A percentile compares a stretch with the other conserved stretches of the same genome.
Conservation (phyloP, 2,329 filamentous ascomycete species). For the Penicillium sp. region DNA sequence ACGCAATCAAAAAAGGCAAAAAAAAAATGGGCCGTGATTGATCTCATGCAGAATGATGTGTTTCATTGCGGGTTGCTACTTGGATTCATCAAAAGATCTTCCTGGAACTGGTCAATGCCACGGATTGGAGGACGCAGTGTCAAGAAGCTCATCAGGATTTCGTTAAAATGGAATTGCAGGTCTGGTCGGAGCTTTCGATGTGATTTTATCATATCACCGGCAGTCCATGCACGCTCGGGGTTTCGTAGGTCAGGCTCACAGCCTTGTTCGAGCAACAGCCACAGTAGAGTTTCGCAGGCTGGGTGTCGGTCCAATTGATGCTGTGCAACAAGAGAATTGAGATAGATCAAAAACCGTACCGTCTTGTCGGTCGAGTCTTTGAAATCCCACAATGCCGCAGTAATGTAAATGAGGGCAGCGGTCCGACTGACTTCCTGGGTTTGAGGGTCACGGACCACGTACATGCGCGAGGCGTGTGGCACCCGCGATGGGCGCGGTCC, state of each 20-base stretch:
- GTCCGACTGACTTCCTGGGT: conserved; percentile 39
- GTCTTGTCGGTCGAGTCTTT: conserved; percentile 31
- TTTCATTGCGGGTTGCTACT: not conserved
- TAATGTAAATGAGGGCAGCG: conserved; percentile 42
- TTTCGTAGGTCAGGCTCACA: conserved; percentile 38
- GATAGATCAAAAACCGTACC: conserved; percentile 33
- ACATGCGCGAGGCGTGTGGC: conserved; percentile 36
- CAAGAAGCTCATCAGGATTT: conserved; percentile 39
- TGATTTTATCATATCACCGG: conserved; percentile 36
- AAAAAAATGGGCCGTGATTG: not conserved
- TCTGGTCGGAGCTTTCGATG: conserved; percentile 38
- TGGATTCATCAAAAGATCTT: conserved; percentile 21
- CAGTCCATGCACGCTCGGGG: conserved; percentile 38
- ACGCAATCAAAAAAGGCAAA: not conserved
- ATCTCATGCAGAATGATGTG: not conserved
- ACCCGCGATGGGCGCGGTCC: conserved; percentile 42
- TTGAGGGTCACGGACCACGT: conserved; percentile 34
- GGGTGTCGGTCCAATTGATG: conserved; percentile 36
- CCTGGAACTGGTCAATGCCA: conserved; percentile 35
- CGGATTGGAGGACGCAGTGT: conserved; percentile 34
- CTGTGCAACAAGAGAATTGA: conserved; percentile 25
- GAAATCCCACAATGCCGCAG: conserved; percentile 37
- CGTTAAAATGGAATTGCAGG: conserved; percentile 42
- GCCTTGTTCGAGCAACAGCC: conserved; percentile 40
- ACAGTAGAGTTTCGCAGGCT: conserved; percentile 42